Conservation (phyloP, 176 grass and related monocot species). For the Oryza glumipatula region DNA sequence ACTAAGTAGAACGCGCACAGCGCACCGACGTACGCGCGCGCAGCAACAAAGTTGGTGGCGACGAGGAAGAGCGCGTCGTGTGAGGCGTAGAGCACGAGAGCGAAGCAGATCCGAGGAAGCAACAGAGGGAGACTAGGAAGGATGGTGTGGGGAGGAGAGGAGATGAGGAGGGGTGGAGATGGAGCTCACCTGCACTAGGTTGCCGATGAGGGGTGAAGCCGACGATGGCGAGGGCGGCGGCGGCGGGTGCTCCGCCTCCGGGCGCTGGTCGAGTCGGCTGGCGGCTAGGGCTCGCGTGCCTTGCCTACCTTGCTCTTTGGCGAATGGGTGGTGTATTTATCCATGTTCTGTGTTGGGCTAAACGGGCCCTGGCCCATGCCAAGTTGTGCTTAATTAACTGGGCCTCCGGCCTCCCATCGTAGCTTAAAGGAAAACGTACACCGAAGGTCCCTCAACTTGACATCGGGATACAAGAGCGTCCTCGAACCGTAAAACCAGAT, state of each 20-base stretch:
- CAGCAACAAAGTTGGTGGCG: background rate
- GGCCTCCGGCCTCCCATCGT: too few relatives aligned
- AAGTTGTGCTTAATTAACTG: too few relatives aligned
- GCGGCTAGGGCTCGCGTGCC: background rate
- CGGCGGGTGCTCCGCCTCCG: background rate
- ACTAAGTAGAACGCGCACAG: too few relatives aligned
- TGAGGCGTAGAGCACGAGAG: background rate
- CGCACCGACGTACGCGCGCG: too few relatives aligned
- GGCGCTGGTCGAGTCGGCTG: background rate
- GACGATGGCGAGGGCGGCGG: too few relatives aligned
- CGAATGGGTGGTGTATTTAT: background rate
- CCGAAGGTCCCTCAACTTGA: too few relatives aligned
- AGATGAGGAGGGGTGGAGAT: background rate
- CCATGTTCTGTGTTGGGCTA: too few relatives aligned
- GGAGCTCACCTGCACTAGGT: background rate
- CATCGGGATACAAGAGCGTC: too few relatives aligned
- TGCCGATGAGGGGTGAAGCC: background rate
- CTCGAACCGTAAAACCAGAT: too few relatives aligned
- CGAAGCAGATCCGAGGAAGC: background rate
- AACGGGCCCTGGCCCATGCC: too few relatives aligned
- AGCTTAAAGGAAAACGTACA: too few relatives aligned
- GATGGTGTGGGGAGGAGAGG: background rate
- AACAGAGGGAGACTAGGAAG: background rate
- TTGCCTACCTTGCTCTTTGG: background rate
- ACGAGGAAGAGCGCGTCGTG: background rate